Evolutionary conservation across 352 stramenopile species (phyloP), one percentile per base, ranked within the genome.

Genomic region (Elongisporangium senticosum): DNA sequence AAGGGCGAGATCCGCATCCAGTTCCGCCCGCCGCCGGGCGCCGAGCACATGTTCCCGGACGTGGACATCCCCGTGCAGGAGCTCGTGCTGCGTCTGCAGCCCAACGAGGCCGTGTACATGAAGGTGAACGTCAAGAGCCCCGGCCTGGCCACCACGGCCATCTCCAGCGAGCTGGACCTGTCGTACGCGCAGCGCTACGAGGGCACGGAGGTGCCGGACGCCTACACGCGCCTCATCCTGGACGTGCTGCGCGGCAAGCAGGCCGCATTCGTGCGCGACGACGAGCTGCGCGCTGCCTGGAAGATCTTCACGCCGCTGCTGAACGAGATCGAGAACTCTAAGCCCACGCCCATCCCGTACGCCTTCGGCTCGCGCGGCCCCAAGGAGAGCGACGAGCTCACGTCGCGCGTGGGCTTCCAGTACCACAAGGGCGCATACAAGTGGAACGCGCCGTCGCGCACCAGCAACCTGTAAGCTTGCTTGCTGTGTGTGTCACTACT

Each of bases 251-350:
- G 94, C 51, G 97, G 96, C 58, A 93, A 98, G 59, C 90, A 96
- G 58, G 89, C 90, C 8, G 90, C 86, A n/a, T 99, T 99, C 75
- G 96, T 99, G 48, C 85, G 96, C 22, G 89, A 96, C 58, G 97
- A 99, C 66, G 97, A 99, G 78, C 77, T 99, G 40, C 79, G 88
- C 40, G 83, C 91, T 6, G 86, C 92, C 50, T 99, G 97, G 97
- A 91, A 98, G 68, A 98, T 99, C 55, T 99, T 99, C 68, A 99
- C 96, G 48, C 97, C 97, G 21, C 69, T 99, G 40, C 79, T 99
- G n/a, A 77, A 99, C 59, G 69, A 92, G 65, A 98, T 99, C 62
- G 97, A 99, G 58, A 55, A 56, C 51, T 78, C 97, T 65, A 95
- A 95, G 63, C 74, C 98, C 21, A 77, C 83, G 57, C 95, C 97